Evolutionary conservation across 441 rosid species (phyloP), one percentile per base, ranked within the genome.

Genomic region (Populus tomentosa): DNA sequence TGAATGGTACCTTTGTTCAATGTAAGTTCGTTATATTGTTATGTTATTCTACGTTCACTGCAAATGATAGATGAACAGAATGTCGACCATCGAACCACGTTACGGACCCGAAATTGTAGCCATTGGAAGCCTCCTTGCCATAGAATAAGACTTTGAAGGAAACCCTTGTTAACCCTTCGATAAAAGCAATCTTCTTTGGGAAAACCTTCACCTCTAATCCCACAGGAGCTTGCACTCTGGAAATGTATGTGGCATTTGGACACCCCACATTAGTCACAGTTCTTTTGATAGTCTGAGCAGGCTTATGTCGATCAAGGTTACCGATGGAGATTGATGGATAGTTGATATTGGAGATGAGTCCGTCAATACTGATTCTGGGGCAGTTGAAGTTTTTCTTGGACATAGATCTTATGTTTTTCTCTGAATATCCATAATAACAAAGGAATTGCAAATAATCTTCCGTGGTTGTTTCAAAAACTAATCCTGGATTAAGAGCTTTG

Each of bases 281-380:
- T 82, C 98, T 89, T 72, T 46, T 80, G 23, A 92, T 62, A 1
- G 33, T 84, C 38, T 26, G 75, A 40, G 77, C 50, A 10, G 74
- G 77, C 26, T 59, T 78, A 71, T 66, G 80, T 59, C 85, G 77
- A 38, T 70, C 79, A 33, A 93, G 89, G 33, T 76, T 88, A 69
- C 84, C 69, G 23, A 94, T 84, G 69, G 97, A 92, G 77, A 94
- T 88, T 20, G 98, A 94, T 62, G 97, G 95, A 76, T 92, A 94
- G 73, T 94, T 94, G 38, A 94, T 59, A 68, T 65, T 82, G 23
- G 97, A 90, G 59, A 94, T 85, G 74, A 90, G 90, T 20, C 79
- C 59, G 1, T 76, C 75, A 20, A 74, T 28, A 10, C 83, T 77
- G 24, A 71, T 78, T 32, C 56, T 74, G 6, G 97, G 90, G 77